Evolutionary conservation across 2,329 filamentous ascomycete species (phyloP).

Genomic region (Endothia cerciana): DNA sequence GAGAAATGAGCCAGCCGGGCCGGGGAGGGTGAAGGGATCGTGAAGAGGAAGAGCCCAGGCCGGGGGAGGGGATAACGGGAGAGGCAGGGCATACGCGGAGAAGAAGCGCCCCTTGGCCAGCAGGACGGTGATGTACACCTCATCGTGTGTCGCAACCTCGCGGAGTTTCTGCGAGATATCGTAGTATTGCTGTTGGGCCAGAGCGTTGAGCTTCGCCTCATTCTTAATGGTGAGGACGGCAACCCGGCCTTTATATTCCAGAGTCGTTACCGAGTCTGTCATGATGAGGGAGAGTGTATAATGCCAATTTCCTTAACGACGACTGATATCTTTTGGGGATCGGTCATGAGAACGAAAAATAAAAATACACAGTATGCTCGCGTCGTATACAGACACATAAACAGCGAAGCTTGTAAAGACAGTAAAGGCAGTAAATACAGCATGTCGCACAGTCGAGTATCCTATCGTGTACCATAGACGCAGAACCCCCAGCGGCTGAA

Average conservation of each 20-base stretch:
- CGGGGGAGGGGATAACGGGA: neutral
- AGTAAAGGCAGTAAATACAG: neutral
- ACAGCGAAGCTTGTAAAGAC: slow-evolving; percentile 3
- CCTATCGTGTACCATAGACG: neutral
- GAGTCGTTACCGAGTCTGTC: slow-evolving; percentile 53
- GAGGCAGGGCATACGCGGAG: slow-evolving; percentile 72
- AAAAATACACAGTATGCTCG: neutral
- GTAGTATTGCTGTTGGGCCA: slow-evolving; percentile 75
- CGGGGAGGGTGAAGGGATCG: slow-evolving; percentile 15
- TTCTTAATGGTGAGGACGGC: slow-evolving; percentile 88
- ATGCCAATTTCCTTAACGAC: neutral
- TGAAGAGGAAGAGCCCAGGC: slow-evolving; percentile 10
- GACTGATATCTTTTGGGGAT: no score
- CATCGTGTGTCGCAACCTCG: slow-evolving; percentile 76
- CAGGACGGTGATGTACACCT: slow-evolving; percentile 83
- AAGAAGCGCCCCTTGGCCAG: slow-evolving; percentile 84
- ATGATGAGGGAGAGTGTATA: slow-evolving; percentile 33
- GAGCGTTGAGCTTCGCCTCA: slow-evolving; percentile 83
- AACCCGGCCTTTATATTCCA: slow-evolving; percentile 69
- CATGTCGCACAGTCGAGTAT: no score
- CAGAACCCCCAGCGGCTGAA: neutral
- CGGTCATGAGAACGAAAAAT: no score
- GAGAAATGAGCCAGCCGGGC: neutral
- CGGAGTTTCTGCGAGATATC: slow-evolving; percentile 72
- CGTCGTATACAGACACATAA: neutral